Evolutionary conservation across 192 early-diverging fungal species (phyloP), one percentile per base, ranked within the genome.

Genomic region (Kappamyces sp.): DNA sequence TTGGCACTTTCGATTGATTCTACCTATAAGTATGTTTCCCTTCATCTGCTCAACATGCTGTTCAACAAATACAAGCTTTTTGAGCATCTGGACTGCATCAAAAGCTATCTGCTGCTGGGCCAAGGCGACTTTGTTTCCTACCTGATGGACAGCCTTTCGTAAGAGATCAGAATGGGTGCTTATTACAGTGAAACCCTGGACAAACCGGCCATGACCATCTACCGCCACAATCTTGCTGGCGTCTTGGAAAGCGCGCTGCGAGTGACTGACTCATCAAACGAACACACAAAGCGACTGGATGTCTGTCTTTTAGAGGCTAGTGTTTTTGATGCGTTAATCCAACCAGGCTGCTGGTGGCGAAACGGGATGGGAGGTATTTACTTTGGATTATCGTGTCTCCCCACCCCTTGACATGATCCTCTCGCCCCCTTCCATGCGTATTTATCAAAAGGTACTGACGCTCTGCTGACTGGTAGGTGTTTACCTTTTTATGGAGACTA

Each of bases 81-180:
- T 67, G 87, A 91, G 8, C 93, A 97, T 61, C 72, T 99, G 23
- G 67, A 72, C 44, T 93, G 90, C 3, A 69, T 99, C 40, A 92
- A 94, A 41, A 72, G 85, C 46, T 97, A 97, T 62, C 70, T 99
- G 35, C 66, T 99, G 43, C 74, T 99, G 9, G 91, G 88, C 54
- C 89, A 96, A 65, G 96, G 93, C 32, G 93, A 99, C 61, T 95
- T 97, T 80, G 86, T 91, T 49, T 89, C 92, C 63, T 79, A 86
- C 51, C 68, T 99, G 43, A 85, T 95, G 81, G 88, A 89, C 59
- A 80, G 80, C 32, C 65, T 97, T 48, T 86, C 88, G 87, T 89
- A 81, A 55, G 69, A 52, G 43, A 9, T n/a, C 49, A 34, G 35
- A 57, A 8, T 6, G 39, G 33, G 37, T 7, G 5, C 32, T 63